These are phyloP conservation scores for Dendrobium huoshanense DNA, from an alignment of 106 monocot genomes.

Conservation along the genomic window DNA sequence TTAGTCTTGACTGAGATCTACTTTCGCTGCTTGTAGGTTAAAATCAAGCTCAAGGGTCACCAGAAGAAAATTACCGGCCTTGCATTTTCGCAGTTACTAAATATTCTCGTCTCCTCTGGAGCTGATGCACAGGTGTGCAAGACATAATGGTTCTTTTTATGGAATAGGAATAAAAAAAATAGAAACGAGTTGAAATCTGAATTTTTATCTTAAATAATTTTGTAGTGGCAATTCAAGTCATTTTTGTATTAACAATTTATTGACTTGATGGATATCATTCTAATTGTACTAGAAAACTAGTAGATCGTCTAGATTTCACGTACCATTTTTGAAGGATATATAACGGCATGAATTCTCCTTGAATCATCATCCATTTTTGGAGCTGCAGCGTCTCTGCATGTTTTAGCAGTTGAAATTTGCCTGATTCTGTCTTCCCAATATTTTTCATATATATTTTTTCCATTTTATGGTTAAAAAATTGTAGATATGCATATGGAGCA, in stretches of 20 bases:
- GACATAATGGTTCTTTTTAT: background rate
- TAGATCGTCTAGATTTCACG: background rate
- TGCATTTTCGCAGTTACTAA: conserved; percentile 84
- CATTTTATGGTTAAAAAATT: background rate
- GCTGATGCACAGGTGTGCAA: conserved; percentile 87
- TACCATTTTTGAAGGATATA: background rate
- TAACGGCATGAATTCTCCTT: background rate
- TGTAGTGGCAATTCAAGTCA: background rate
- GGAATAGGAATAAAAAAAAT: background rate
- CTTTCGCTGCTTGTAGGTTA: conserved; percentile 40
- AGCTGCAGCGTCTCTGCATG: background rate
- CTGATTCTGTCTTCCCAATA: background rate
- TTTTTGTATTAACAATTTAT: background rate
- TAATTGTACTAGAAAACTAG: background rate
- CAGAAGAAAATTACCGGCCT: conserved; percentile 39
- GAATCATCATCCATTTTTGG: background rate
- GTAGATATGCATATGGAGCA: conserved; percentile 97
- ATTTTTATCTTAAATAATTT: background rate
- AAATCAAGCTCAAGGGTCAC: conserved; percentile 91
- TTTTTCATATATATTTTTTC: background rate
- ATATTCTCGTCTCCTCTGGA: conserved; percentile 85
- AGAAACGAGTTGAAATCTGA: no score
- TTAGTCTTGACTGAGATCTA: background rate
- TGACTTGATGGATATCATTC: background rate
- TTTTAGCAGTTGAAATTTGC: background rate